These are phyloP conservation scores for Nothophoma quercina DNA, from an alignment of 2,329 filamentous ascomycete species.

Conservation along the genomic window DNA sequence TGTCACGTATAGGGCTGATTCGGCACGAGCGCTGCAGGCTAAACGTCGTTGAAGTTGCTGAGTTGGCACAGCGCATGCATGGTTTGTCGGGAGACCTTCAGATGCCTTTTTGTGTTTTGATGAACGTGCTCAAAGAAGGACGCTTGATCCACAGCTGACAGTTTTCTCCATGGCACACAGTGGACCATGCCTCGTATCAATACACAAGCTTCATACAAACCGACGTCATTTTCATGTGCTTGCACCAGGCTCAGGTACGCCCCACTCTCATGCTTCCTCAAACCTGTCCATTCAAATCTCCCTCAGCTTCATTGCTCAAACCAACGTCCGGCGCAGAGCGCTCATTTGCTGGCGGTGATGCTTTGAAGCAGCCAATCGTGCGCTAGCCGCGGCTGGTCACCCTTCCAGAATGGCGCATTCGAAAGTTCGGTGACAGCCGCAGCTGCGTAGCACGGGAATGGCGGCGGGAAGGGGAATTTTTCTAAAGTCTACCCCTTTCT, in stretches of 20 bases:
- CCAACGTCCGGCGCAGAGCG: conserved; percentile 3
- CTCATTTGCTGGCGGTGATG: conserved; percentile 10
- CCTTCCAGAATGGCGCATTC: conserved; percentile 8
- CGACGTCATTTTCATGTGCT: conserved; percentile 9
- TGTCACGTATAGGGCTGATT: too few relatives aligned
- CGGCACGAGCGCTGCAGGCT: too few relatives aligned
- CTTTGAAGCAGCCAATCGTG: conserved; percentile 10
- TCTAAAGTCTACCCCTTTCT: conserved; percentile 15
- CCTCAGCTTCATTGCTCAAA: conserved; percentile 17
- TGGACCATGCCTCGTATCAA: conserved; percentile 1
- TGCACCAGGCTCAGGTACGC: conserved; percentile 12
- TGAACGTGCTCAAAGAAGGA: conserved; percentile 1
- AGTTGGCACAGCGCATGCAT: neutral
- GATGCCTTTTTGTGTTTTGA: neutral
- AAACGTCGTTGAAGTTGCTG: too few relatives aligned
- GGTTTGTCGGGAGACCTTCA: neutral
- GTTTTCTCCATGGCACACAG: conserved; percentile 18
- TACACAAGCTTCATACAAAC: neutral
- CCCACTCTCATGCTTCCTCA: conserved; percentile 14
- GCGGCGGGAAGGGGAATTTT: conserved; percentile 10
- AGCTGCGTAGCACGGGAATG: conserved; percentile 16
- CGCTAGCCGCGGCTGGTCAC: conserved; percentile 9
- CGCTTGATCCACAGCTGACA: conserved; percentile 11
- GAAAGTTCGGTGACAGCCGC: conserved; percentile 3
- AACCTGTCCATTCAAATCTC: conserved; percentile 17